Evolutionary conservation across 495 filamentous ascomycete species (phyloP).

Genomic region (Annulohypoxylon bovei): DNA sequence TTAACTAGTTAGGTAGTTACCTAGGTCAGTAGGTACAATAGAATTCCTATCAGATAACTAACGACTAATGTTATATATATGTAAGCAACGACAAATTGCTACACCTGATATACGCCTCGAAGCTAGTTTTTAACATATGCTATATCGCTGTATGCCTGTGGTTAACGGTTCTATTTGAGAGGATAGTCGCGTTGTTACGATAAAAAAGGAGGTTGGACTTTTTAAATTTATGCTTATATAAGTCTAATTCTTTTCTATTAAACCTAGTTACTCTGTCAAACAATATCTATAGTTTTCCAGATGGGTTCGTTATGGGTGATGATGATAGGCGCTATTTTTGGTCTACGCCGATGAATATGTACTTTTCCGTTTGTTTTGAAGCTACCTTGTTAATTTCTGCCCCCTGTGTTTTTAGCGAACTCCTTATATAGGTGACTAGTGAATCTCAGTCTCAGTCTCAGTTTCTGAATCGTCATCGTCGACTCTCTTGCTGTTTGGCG

Average conservation of each 20-base stretch:
- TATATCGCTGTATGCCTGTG: too few relatives aligned
- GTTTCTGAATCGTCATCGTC: constrained; percentile 46
- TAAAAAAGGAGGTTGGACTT: background rate
- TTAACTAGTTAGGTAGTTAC: background rate
- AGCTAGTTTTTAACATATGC: too few relatives aligned
- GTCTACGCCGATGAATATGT: background rate
- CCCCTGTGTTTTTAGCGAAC: background rate
- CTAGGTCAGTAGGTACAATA: too few relatives aligned
- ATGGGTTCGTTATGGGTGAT: background rate
- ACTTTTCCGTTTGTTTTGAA: background rate
- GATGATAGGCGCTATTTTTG: background rate
- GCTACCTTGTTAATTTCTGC: background rate
- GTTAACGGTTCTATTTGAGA: too few relatives aligned
- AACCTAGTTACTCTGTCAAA: constrained; percentile 1
- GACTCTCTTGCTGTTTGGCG: constrained; percentile 52
- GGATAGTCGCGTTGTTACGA: too few relatives aligned
- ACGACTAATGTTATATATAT: background rate
- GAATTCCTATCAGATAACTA: background rate
- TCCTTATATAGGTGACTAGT: background rate
- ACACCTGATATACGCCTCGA: too few relatives aligned
- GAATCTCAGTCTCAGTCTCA: constrained; percentile 18
- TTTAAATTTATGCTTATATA: background rate
- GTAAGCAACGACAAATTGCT: too few relatives aligned
- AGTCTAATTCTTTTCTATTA: constrained; percentile 1
- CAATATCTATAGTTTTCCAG: background rate